Percentiles rank a stretch among this genome's conserved stretches.
These are phyloP conservation scores for Balansia obtecta DNA, from an alignment of 2,329 filamentous ascomycete genomes.

Conservation along the genomic window DNA sequence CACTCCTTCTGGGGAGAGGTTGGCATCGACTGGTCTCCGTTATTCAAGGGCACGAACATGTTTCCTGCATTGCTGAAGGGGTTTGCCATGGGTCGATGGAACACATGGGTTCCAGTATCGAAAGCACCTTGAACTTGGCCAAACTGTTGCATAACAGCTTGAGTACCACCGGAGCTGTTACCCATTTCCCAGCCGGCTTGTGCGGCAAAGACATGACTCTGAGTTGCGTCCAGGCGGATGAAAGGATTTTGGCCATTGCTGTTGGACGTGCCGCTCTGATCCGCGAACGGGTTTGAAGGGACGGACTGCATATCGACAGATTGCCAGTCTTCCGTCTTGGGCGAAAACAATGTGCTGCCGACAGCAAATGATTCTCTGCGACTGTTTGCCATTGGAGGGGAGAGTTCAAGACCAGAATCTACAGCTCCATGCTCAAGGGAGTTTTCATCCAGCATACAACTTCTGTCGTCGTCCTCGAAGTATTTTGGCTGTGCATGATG, in stretches of 20 bases:
- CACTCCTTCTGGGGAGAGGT: conserved; percentile 48
- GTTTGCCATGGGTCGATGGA: conserved; percentile 41
- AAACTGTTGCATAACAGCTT: conserved; percentile 61
- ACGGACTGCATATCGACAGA: conserved; percentile 53
- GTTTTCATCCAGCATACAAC: conserved; percentile 44
- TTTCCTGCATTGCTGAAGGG: conserved; percentile 42
- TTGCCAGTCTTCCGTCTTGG: conserved; percentile 52
- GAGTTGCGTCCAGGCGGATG: conserved; percentile 46
- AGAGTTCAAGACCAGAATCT: conserved; percentile 51
- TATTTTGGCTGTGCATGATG: conserved; percentile 36
- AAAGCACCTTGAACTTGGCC: conserved; percentile 43
- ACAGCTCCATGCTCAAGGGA: conserved; percentile 46
- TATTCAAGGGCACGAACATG: conserved; percentile 39
- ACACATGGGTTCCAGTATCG: conserved; percentile 39
- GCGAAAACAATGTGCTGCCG: conserved; percentile 45
- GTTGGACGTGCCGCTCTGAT: conserved; percentile 33
- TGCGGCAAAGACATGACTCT: conserved; percentile 27
- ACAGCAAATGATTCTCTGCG: conserved; percentile 52
- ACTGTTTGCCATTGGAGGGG: conserved; percentile 49
- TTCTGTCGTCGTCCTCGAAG: conserved; percentile 49
- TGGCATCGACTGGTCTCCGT: conserved; percentile 36
- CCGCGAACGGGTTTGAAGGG: conserved; percentile 49
- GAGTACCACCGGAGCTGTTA: conserved; percentile 55
- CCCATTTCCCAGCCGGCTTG: conserved; percentile 49
- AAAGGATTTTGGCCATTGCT: conserved; percentile 53